Conservation (phyloP, 192 early-diverging fungal species). For the Spizellomyces punctatus region DNA sequence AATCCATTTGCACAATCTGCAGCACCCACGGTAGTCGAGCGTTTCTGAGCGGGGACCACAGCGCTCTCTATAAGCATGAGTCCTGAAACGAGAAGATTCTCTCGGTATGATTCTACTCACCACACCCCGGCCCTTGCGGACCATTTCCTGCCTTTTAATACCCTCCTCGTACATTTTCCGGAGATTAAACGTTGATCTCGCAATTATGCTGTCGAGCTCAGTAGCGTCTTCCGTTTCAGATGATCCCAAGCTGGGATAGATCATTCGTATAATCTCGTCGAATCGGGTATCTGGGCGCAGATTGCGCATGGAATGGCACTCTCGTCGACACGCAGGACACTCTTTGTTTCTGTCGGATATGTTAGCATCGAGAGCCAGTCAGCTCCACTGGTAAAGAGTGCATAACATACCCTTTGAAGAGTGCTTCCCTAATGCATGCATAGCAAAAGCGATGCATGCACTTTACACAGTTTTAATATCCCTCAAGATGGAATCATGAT, state of each 20-base stretch:
- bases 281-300: constrained; percentile 31
- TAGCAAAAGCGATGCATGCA: constrained; percentile 36
- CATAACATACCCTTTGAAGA: constrained; percentile 13
- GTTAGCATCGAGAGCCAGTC: neutral
- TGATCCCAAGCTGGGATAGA: neutral
- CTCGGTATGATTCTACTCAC: neutral
- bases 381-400: neutral
- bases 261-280: constrained; percentile 21
- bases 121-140: neutral
- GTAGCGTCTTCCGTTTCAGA: constrained; percentile 3
- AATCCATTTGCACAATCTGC: too few relatives aligned
- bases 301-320: constrained; percentile 31
- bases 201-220: constrained; percentile 2
- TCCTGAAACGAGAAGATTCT: too few relatives aligned
- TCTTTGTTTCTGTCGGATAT: constrained; percentile 15
- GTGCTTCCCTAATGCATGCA: constrained; percentile 19
- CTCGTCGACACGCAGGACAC: constrained; percentile 26
- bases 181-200: constrained; percentile 1
- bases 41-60: neutral
- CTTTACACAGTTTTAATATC: neutral
- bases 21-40: too few relatives aligned
- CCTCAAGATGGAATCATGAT: neutral
- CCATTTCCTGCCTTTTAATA: constrained; percentile 16
- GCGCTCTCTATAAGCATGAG: too few relatives aligned
- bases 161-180: constrained; percentile 25